A percentile compares a stretch with the other conserved stretches of the same genome.
phyloP scores from a whole-genome alignment of 805 yeast genomes.

The Nakazawaea populi region DNA sequence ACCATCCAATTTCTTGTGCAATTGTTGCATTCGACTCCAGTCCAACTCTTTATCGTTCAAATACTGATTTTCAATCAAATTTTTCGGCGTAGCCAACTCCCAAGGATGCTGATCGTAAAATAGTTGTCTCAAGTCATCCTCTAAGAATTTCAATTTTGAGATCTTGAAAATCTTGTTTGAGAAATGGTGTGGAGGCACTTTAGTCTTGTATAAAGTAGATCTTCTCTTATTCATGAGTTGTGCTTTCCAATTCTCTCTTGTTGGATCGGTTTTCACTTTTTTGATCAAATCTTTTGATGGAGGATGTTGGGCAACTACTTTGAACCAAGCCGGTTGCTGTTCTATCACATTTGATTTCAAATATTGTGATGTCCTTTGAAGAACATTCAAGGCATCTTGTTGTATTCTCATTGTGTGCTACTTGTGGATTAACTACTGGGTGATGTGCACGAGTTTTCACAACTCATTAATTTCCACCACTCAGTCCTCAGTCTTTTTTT shows the following conservation, averaged over 20 bases:
- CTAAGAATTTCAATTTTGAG: conserved; percentile 51
- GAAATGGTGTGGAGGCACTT: conserved; percentile 31
- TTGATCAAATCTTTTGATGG: conserved; percentile 62
- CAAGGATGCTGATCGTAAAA: conserved; percentile 96
- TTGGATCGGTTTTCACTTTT: conserved; percentile 24
- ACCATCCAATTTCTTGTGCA: conserved; percentile 75
- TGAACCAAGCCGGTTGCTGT: conserved; percentile 83
- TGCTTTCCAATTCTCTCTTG: conserved; percentile 18
- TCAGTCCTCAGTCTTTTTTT: background rate
- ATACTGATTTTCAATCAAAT: conserved; percentile 70
- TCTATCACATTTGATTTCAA: conserved; percentile 63
- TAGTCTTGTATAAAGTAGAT: conserved; percentile 35
- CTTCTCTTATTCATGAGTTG: conserved; percentile 14
- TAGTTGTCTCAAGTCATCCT: conserved; percentile 76
- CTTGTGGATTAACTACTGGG: background rate
- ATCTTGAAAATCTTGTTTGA: conserved; percentile 42
- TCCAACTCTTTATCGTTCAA: conserved; percentile 47
- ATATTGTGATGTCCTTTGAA: conserved; percentile 76
- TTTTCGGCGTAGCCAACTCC: conserved; percentile 91
- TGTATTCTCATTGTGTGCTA: conserved; percentile 55
- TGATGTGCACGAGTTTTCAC: background rate
- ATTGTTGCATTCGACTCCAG: conserved; percentile 77
- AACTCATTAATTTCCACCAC: background rate
- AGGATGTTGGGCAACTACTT: conserved; percentile 77
- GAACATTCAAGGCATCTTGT: conserved; percentile 67